These are phyloP conservation scores for Boletus smithii DNA, from an alignment of 1,284 basidiomycete genomes.

Conservation along the genomic window DNA sequence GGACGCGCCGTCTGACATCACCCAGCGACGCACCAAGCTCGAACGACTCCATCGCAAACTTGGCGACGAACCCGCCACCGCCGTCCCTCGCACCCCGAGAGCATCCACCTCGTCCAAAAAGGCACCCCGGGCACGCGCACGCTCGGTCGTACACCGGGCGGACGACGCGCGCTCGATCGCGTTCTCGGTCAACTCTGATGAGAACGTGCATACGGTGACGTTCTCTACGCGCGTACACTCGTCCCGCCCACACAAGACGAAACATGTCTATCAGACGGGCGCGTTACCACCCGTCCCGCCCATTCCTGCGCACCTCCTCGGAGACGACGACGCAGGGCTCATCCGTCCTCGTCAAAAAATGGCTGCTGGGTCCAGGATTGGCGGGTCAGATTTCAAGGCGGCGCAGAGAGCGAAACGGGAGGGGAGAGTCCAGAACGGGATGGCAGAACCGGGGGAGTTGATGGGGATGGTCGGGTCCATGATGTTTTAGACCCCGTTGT, in stretches of 20 bases:
- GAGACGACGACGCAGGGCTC: conserved; percentile 17
- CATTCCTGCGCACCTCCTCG: conserved; percentile 14
- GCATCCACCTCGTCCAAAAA: background rate
- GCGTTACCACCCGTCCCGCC: conserved; percentile 25
- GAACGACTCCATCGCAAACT: conserved; percentile 55
- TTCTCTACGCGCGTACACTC: conserved; percentile 22
- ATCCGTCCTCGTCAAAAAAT: conserved; percentile 23
- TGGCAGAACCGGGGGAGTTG: conserved; percentile 22
- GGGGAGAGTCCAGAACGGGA: conserved; percentile 5
- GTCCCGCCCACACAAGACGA: conserved; percentile 12
- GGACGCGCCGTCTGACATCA: conserved; percentile 20
- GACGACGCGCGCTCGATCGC: conserved; percentile 28
- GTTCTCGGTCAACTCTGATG: conserved; percentile 32
- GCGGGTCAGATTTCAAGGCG: conserved; percentile 32
- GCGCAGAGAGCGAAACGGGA: conserved; percentile 29
- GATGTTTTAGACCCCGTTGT: background rate
- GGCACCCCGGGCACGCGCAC: conserved; percentile 1
- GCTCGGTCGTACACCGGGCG: conserved; percentile 5
- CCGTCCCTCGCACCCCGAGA: conserved; percentile 10
- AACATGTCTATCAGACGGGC: conserved; percentile 19
- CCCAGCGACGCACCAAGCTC: conserved; percentile 53
- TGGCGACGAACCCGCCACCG: conserved; percentile 50
- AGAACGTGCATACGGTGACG: conserved; percentile 24
- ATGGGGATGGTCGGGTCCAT: conserved; percentile 32
- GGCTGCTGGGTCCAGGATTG: conserved; percentile 25